Evolutionary conservation across 1,139 yeast species (phyloP), one percentile per base, ranked within the genome.

Genomic region (Ogataea hybrid): DNA sequence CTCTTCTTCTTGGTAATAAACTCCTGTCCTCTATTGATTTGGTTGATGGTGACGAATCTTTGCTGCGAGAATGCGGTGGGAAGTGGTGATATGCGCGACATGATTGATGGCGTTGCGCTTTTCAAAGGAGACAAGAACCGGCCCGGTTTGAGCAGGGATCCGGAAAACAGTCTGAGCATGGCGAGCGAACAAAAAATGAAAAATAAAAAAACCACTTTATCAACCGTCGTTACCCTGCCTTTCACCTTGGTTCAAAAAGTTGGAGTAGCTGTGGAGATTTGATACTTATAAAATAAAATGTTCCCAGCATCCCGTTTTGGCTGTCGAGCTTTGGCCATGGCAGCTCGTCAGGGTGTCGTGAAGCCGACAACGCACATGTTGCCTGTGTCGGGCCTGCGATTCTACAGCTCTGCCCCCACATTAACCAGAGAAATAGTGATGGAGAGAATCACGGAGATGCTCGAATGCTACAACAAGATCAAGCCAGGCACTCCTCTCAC

Each of bases 401-500:
- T 58, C 44, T 83, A 82, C 65, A 78, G 86, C 34, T 75, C 74
- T 34, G 79, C 79, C 56, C 84, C 89, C 47, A 73, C 77, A 28
- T 70, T 85, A 58, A 77, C 85, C 43, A 79, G 80, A 63, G 85
- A 81, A 28, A 74, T 81, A 41, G 86, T 89, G 48, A 78, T 76
- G 61, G 83, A 80, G 63, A 78, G 96, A 69, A 77, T 87, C 52
- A 64, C 85, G 51, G 89, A 84, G 59, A 77, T 88, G 53, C 77
- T 87, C 64, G 87, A 84, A 70, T 82, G 87, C 14, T 86, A 81
- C 64, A 90, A 83, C 62, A 87, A 86, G 67, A 78, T 84, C 25
- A 69, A 67, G 49, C 54, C 62, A 33, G 56, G 51, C 20, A 52
- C 50, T 35, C 70, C 77, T 59, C 77, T 87, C 54, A 68, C 76